phyloP scores from a whole-genome alignment of 768 basidiomycete species.

The Terana coerulea region DNA sequence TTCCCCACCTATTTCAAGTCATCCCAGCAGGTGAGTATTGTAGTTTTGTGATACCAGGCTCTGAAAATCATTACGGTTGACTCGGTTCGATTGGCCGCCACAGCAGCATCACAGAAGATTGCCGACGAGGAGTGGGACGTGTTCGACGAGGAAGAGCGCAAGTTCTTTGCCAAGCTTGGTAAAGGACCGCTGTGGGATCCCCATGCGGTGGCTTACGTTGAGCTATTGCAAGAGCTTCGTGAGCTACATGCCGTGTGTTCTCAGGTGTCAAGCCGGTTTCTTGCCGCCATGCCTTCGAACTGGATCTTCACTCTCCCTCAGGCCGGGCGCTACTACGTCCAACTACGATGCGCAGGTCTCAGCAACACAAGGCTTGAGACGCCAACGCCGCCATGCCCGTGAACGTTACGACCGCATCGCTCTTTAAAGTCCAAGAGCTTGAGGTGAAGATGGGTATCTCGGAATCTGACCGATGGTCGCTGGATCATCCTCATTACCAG shows the following conservation, averaged over 20 bases:
- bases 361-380: slow-evolving; percentile 23
- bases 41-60: too few species aligned
- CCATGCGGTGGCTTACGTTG: slow-evolving; percentile 29
- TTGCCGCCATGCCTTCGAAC: neutral
- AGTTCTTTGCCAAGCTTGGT: slow-evolving; percentile 24
- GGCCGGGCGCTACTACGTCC: neutral
- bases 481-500: slow-evolving; percentile 22
- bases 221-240: slow-evolving; percentile 22
- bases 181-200: slow-evolving; percentile 25
- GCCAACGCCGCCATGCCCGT: slow-evolving; percentile 13
- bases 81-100: slow-evolving; percentile 10
- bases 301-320: too few species aligned
- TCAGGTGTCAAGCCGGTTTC: neutral
- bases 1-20: too few species aligned
- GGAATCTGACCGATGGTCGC: slow-evolving; percentile 22
- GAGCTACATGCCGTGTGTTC: slow-evolving; percentile 5
- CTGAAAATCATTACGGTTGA: slow-evolving; percentile 22
- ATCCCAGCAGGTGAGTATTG: too few species aligned
- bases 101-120: neutral
- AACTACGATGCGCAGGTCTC: neutral
- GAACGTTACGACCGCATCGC: slow-evolving; percentile 15
- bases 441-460: slow-evolving; percentile 22
- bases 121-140: slow-evolving; percentile 11
- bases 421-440: slow-evolving; percentile 16
- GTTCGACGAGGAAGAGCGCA: slow-evolving; percentile 23